These are phyloP conservation scores for Apium graveolens DNA, from an alignment of 129 eudicot species.

Conservation along the genomic window DNA sequence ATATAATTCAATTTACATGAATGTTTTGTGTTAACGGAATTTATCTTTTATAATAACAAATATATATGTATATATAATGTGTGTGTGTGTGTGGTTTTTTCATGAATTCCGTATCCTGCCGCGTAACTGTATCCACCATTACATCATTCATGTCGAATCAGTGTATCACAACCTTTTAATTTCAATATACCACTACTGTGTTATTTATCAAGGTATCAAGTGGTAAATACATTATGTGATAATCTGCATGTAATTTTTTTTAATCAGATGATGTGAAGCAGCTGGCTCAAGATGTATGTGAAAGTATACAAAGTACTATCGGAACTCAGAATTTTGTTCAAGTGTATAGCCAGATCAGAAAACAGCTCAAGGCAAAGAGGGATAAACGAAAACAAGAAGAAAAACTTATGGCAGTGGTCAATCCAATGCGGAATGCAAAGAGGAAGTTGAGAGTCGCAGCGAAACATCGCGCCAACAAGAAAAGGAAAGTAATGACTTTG, in stretches of 20 bases:
- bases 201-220: background rate
- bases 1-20: no score
- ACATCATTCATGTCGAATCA: no score
- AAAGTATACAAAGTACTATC: conserved; percentile 34
- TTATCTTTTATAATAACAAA: no score
- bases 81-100: no score
- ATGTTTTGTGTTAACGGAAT: no score
- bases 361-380: conserved; percentile 57
- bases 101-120: no score
- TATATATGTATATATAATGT: no score
- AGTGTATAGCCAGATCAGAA: conserved; percentile 40
- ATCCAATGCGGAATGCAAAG: conserved; percentile 73
- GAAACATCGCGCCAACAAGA: conserved; percentile 69
- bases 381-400: conserved; percentile 70
- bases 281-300: conserved; percentile 47
- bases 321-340: conserved; percentile 44
- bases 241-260: background rate
- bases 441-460: conserved; percentile 65
- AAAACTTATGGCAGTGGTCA: conserved; percentile 73
- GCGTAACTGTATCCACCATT: no score
- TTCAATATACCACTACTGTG: background rate
- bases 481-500: conserved; percentile 69
- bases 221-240: background rate
- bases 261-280: conserved; percentile 57
- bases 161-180: no score